Conservation (phyloP, 495 filamentous ascomycete species). For the Beverwykella pulmonaria region DNA sequence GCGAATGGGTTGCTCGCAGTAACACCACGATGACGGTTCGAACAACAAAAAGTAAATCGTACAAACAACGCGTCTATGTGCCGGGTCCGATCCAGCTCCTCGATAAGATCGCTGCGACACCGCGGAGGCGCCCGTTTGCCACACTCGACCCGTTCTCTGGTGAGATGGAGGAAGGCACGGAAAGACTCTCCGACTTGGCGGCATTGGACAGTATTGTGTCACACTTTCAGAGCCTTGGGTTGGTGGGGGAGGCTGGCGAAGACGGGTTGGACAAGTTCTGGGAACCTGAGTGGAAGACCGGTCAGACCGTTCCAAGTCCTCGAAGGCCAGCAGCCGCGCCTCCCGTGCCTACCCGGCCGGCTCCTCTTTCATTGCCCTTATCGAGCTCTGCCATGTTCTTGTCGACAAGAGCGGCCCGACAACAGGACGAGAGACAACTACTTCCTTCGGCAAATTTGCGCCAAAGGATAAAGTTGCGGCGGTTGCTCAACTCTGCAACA, state of each 20-base stretch:
- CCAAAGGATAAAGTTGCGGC: slow-evolving; percentile 10
- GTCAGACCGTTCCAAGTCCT: background rate
- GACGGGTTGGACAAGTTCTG: slow-evolving; percentile 27
- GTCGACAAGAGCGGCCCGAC: background rate
- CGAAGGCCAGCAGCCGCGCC: background rate
- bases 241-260: slow-evolving; percentile 7
- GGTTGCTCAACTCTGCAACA: slow-evolving; percentile 15
- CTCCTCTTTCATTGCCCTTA: background rate
- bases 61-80: slow-evolving; percentile 13
- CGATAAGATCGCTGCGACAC: background rate
- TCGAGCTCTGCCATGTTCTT: background rate
- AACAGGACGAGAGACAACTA: slow-evolving; percentile 2
- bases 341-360: slow-evolving; percentile 1
- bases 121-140: slow-evolving; percentile 12
- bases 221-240: slow-evolving; percentile 18
- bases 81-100: slow-evolving; percentile 26
- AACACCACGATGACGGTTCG: background rate
- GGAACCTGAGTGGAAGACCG: slow-evolving; percentile 1
- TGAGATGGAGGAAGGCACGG: background rate
- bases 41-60: background rate
- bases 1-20: background rate
- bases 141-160: slow-evolving; percentile 16
- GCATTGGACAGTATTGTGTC: slow-evolving; percentile 19
- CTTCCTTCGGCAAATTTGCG: background rate
- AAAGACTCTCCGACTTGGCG: slow-evolving; percentile 17